Evolutionary conservation across 139 green algal species (phyloP), one percentile per base, ranked within the genome.

Genomic region (Picochlorum sp.): DNA sequence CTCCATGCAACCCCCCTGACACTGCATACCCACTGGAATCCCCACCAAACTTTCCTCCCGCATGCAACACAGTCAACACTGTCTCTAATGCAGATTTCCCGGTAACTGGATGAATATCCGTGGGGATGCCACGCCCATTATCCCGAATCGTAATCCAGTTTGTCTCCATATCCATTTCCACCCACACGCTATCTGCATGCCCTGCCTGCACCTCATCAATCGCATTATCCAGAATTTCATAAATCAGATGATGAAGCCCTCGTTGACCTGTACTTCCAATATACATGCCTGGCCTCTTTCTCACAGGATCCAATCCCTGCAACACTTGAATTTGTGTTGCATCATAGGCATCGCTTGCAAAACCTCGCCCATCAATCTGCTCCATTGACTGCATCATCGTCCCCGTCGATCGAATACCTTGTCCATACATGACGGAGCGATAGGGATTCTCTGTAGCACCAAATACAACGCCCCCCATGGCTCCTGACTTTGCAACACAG

Each of bases 231-330:
- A 99, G 67, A 49, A 99, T 87, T 77, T 99, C 94, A 57, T 87
- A 98, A 28, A 99, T 74, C 61, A 99, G 74, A 71, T 99, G 94
- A 67, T 99, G 94, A 61, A 99, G 72, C 0, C 94, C 94, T 0
- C 84, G 69, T 45, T 83, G 62, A 13, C 87, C 89, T 3, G 94
- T 99, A 71, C 81, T 92, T 63, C 94, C 94, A 60, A 99, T 98
- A 81, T 99, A 99, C 94, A 99, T 99, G 65, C 94, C 94, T 4
- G 94, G 94, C 6, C 94, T 86, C 73, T 95, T 96, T 24, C 94
- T 80, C 26, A 99, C 94, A 3, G 94, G 90, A 24, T 99, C 94
- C n/a, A 99, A 76, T 5, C 94, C 94, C 73, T 99, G 84, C 11
- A 99, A 81, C 13, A 99, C 89, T 64, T 77, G 70, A 51, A 77